These are phyloP conservation scores for Russula ochroleuca DNA, from an alignment of 768 basidiomycete genomes.

Conservation along the genomic window DNA sequence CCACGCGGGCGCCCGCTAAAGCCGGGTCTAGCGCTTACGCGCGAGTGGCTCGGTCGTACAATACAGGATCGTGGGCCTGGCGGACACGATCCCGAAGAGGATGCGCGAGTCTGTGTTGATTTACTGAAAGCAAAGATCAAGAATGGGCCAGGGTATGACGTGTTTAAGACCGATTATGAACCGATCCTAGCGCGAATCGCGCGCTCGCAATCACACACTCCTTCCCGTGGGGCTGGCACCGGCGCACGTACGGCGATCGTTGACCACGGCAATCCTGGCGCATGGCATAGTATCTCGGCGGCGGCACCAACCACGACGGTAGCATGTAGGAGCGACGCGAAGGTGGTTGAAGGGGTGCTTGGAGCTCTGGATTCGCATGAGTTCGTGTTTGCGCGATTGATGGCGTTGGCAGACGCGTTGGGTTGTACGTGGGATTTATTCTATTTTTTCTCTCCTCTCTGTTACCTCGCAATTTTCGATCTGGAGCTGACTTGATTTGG, in stretches of 20 bases:
- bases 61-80: constrained; percentile 83
- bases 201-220: constrained; percentile 39
- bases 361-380: constrained; percentile 61
- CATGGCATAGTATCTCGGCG: constrained; percentile 80
- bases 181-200: constrained; percentile 83
- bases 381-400: too few species aligned
- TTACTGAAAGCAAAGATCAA: constrained; percentile 77
- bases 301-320: constrained; percentile 56
- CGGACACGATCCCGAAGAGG: constrained; percentile 93
- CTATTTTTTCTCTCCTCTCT: neutral
- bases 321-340: constrained; percentile 71
- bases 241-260: constrained; percentile 63
- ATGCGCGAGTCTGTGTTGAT: constrained; percentile 84
- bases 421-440: constrained; percentile 60
- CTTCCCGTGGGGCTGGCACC: constrained; percentile 28
- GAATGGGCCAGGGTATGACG: constrained; percentile 74
- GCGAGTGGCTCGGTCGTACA: constrained; percentile 86
- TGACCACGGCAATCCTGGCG: constrained; percentile 77
- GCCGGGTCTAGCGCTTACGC: constrained; percentile 91
- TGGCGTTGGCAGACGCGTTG: constrained; percentile 69
- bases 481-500: neutral
- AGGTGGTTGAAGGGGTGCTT: constrained; percentile 67
- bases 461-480: neutral
- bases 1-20: constrained; percentile 93
- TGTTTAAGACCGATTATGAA: constrained; percentile 81